A percentile compares a stretch with the other conserved stretches of the same genome.
These are phyloP conservation scores for Suzukiozyma palmioleophila DNA, from an alignment of 1,139 yeast genomes.

Conservation along the genomic window DNA sequence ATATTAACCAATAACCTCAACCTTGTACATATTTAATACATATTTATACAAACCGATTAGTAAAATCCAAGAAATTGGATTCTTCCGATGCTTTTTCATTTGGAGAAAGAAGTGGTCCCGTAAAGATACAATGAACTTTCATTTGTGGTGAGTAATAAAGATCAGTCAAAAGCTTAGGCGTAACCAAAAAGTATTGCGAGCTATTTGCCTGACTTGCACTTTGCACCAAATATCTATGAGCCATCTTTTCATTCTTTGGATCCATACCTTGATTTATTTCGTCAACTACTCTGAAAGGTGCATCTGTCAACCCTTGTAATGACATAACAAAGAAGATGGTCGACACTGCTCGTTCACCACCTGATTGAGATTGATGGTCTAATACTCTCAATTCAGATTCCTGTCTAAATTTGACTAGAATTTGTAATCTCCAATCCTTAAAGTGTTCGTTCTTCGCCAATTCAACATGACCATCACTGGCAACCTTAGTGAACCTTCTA, in stretches of 20 bases:
- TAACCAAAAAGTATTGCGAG: constrained; percentile 82
- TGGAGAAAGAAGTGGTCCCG: constrained; percentile 38
- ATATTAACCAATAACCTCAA: constrained; percentile 4
- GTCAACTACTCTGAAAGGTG: constrained; percentile 94
- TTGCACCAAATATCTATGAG: constrained; percentile 81
- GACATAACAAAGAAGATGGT: constrained; percentile 90
- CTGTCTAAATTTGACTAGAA: constrained; percentile 81
- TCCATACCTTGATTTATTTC: constrained; percentile 99
- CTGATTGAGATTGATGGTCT: constrained; percentile 88
- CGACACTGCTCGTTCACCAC: constrained; percentile 96
- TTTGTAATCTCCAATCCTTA: constrained; percentile 79
- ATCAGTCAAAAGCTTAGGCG: constrained; percentile 85
- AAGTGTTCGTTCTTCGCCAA: constrained; percentile 52
- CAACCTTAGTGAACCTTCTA: constrained; percentile 64
- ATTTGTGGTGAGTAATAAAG: constrained; percentile 74
- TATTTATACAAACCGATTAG: constrained; percentile 8
- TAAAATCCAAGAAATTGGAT: constrained; percentile 30
- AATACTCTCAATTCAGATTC: constrained; percentile 64
- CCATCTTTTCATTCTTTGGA: constrained; percentile 82
- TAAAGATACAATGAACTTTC: constrained; percentile 86
- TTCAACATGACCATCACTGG: constrained; percentile 79
- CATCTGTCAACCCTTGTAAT: constrained; percentile 81
- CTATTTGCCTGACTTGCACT: constrained; percentile 66
- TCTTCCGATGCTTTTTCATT: constrained; percentile 11
- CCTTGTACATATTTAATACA: constrained; percentile 6